Evolutionary conservation across 306 rosid genomes (phyloP), one percentile per base, ranked within the genome.

Genomic region (Medicago lupulina): DNA sequence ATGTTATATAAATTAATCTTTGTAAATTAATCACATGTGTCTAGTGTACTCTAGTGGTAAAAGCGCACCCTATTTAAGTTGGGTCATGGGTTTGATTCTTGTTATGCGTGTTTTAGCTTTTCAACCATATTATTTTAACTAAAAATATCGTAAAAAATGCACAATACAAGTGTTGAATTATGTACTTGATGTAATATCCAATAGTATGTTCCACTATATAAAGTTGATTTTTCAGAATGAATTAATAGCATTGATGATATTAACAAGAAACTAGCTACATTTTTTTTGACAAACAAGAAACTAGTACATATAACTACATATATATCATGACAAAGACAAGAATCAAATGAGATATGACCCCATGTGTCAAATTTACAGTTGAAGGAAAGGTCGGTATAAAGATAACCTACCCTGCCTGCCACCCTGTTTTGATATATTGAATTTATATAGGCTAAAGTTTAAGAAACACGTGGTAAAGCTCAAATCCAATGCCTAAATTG

Each of bases 301-400:
- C n/a, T 38, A 21, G 14, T 19, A 18, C 8, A 12, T 43, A 41
- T 43, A 41, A 41, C 46, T 71, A 34, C 38, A 40, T 41, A 7
- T 6, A 11, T 8, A 17, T 53, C 55, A 12, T 0, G n/a, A 44
- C 50, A 12, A 78, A 50, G 21, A 40, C 39, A 69, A n/a, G 0
- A 38, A 65, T 76, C 31, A 51, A 7, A 75, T 23, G 28, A 76
- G 51, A 18, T 5, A 69, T 39, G 59, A 55, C 21, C 31, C 17
- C 74, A 76, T 40, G 11, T 76, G 23, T 38, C 14, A 47, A 18
- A 34, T 17, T 31, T 61, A 16, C 25, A 38, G 9, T 7, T 21
- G 76, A 72, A 39, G 44, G 16, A 59, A 58, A 36, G 15, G 61
- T 61, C 31, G 31, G 60, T 18, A 61, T 9, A 23, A 28, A 28